phyloP scores from a whole-genome alignment of 2,329 filamentous ascomycete genomes.

The Penicillium frequentans region DNA sequence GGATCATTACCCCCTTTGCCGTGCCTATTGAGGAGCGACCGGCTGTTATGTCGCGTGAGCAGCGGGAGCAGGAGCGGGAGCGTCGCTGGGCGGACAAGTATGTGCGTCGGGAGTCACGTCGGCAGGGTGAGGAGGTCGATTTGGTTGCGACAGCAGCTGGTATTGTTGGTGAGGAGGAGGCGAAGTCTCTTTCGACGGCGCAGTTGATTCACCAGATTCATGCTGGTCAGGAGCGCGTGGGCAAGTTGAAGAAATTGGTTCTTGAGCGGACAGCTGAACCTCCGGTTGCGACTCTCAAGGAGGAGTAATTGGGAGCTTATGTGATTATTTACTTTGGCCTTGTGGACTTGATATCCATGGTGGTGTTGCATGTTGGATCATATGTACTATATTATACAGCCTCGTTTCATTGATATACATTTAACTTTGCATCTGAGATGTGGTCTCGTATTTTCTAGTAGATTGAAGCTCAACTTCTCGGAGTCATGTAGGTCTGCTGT shows the following conservation, averaged over 20 bases:
- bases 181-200: conserved; percentile 12
- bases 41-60: conserved; percentile 34
- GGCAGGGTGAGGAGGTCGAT: conserved; percentile 19
- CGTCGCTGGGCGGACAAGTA: conserved; percentile 34
- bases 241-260: conserved; percentile 28
- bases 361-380: conserved; percentile 17
- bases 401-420: conserved; percentile 2
- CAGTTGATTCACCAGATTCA: conserved; percentile 29
- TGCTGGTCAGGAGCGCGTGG: conserved; percentile 19
- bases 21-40: conserved; percentile 36
- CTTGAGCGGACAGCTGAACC: conserved; percentile 18
- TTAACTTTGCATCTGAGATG: conserved; percentile 1
- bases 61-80: conserved; percentile 34
- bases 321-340: background rate
- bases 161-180: conserved; percentile 17
- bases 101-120: conserved; percentile 29
- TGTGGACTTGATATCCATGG: conserved; percentile 11
- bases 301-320: background rate
- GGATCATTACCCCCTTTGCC: conserved; percentile 45
- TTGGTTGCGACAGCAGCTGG: conserved; percentile 26
- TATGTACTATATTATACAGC: conserved; percentile 25
- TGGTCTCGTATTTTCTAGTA: background rate
- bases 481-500: background rate
- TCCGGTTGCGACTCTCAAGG: background rate
- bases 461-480: background rate